phyloP scores from a whole-genome alignment of 169 alveolate species.

The Plasmodium malariae region DNA sequence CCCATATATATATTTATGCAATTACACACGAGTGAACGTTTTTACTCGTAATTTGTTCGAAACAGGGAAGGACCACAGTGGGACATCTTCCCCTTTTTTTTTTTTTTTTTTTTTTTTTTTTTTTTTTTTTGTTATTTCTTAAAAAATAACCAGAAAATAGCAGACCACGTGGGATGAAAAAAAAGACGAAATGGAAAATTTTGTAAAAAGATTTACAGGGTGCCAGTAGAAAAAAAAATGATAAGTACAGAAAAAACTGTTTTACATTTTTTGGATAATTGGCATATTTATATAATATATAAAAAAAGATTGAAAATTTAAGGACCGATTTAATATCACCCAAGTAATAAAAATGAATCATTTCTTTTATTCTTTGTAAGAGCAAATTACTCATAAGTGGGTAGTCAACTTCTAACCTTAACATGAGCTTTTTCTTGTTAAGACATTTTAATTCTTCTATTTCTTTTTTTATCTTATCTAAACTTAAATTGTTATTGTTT shows the following conservation, averaged over 20 bases:
- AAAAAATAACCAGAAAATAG: slow-evolving; percentile 37
- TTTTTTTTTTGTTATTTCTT: neutral
- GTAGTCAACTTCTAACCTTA: slow-evolving; percentile 53
- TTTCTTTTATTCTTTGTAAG: slow-evolving; percentile 25
- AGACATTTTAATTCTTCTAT: slow-evolving; percentile 20
- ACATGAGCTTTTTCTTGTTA: slow-evolving; percentile 32
- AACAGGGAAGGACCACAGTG: no score
- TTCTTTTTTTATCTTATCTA: slow-evolving; percentile 61
- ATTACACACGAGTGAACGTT: no score
- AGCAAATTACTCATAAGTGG: slow-evolving; percentile 58
- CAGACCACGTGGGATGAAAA: slow-evolving; percentile 35
- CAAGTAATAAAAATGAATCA: slow-evolving; percentile 40
- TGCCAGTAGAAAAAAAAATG: slow-evolving; percentile 22
- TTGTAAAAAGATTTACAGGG: slow-evolving; percentile 64
- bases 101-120: slow-evolving; percentile 4
- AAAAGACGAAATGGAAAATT: slow-evolving; percentile 40
- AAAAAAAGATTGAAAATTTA: slow-evolving; percentile 64
- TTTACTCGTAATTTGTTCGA: no score
- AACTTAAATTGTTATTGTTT: slow-evolving; percentile 41
- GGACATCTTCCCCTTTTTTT: neutral
- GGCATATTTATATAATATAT: slow-evolving; percentile 58
- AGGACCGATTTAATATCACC: slow-evolving; percentile 50
- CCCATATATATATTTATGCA: no score
- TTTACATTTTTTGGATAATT: slow-evolving; percentile 38
- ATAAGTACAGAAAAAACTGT: slow-evolving; percentile 25